Evolutionary conservation across 2,329 filamentous ascomycete species (phyloP).

Genomic region (Blastomyces emzantsi): DNA sequence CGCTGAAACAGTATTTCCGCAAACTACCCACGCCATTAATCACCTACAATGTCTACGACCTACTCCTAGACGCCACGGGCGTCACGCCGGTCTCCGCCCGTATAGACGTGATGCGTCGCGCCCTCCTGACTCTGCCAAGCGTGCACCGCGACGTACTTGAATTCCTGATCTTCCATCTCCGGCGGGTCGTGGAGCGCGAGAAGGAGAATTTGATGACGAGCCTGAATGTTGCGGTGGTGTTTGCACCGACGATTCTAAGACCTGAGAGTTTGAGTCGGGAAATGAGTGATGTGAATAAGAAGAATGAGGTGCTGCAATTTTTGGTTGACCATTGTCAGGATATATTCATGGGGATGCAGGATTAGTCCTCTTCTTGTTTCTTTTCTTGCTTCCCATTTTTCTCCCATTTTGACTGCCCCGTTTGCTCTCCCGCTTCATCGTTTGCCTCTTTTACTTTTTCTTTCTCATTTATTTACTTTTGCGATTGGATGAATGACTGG

Average conservation of each 20-base stretch:
- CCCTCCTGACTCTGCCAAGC: constrained; percentile 68
- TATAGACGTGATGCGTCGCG: constrained; percentile 60
- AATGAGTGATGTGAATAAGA: constrained; percentile 91
- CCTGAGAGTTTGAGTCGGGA: constrained; percentile 83
- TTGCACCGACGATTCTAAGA: constrained; percentile 95
- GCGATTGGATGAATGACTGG: not conserved
- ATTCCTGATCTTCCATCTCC: constrained; percentile 88
- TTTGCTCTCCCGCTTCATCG: not conserved
- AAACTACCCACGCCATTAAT: constrained; percentile 82
- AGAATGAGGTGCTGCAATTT: constrained; percentile 87
- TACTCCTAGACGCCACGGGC: constrained; percentile 61
- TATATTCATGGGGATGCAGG: constrained; percentile 54
- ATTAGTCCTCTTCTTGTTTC: constrained; percentile 13
- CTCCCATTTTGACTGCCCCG: too few relatives aligned
- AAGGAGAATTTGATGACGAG: constrained; percentile 92
- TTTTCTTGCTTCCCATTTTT: not conserved
- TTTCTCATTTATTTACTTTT: not conserved
- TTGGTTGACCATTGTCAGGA: constrained; percentile 80
- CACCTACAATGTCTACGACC: constrained; percentile 87
- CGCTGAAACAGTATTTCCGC: constrained; percentile 95
- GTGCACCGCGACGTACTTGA: constrained; percentile 84
- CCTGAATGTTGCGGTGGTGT: constrained; percentile 92
- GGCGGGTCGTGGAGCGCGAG: constrained; percentile 72
- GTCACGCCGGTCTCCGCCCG: constrained; percentile 59
- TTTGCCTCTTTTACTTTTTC: not conserved